These are phyloP conservation scores for Hypoxylon fragiforme DNA, from an alignment of 495 filamentous ascomycete species.

Conservation along the genomic window DNA sequence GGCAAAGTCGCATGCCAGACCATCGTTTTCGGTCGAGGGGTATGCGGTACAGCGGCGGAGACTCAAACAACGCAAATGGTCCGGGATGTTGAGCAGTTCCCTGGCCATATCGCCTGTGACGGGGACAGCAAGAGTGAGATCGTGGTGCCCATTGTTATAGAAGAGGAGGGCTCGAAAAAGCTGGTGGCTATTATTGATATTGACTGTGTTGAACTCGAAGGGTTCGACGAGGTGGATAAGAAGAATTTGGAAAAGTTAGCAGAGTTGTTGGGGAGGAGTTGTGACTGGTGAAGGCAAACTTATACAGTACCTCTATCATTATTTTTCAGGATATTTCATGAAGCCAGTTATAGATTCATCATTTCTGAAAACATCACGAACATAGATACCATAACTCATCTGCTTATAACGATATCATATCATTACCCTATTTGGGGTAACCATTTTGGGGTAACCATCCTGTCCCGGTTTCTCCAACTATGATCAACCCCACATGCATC, in stretches of 20 bases:
- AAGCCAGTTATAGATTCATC: too few relatives aligned
- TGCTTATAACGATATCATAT: too few relatives aligned
- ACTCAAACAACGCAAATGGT: constrained; percentile 69
- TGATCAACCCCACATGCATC: constrained; percentile 1
- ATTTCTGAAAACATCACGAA: too few relatives aligned
- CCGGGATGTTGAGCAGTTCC: constrained; percentile 72
- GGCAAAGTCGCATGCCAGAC: constrained; percentile 88
- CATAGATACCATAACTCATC: too few relatives aligned
- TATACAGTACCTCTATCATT: too few relatives aligned
- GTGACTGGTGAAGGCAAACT: constrained; percentile 78
- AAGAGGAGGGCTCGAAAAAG: constrained; percentile 45
- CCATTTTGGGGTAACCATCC: too few relatives aligned
- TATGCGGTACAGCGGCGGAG: constrained; percentile 78
- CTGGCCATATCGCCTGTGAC: constrained; percentile 92
- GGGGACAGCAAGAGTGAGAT: constrained; percentile 82
- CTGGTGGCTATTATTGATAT: constrained; percentile 88
- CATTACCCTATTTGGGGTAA: too few relatives aligned
- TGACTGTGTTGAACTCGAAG: constrained; percentile 70
- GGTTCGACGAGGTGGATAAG: constrained; percentile 78
- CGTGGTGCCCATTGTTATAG: constrained; percentile 76
- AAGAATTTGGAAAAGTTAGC: constrained; percentile 71
- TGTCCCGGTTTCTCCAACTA: not conserved
- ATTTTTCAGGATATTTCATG: too few relatives aligned
- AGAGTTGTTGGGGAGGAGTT: constrained; percentile 62
- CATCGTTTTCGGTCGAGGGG: constrained; percentile 77